Conservation (phyloP, 257 asterid species). For the Ligustrum vulgare region DNA sequence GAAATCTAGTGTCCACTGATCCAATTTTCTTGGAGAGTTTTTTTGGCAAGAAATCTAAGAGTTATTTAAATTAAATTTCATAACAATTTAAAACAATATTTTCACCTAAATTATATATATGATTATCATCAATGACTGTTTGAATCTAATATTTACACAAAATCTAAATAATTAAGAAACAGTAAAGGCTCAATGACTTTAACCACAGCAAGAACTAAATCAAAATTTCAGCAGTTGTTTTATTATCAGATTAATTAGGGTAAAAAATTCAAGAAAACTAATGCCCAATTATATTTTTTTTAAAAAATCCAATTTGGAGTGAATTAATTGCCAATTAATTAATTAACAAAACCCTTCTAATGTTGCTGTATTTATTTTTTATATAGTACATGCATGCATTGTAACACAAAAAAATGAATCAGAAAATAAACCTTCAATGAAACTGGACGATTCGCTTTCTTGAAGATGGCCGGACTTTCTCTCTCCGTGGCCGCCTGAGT, state of each 20-base stretch:
- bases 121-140: too few relatives aligned
- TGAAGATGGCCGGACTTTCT: slow-evolving; percentile 36
- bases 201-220: not conserved
- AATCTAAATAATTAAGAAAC: too few relatives aligned
- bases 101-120: not conserved
- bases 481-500: not conserved
- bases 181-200: not conserved
- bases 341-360: not conserved
- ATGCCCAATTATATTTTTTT: not conserved
- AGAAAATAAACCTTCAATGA: slow-evolving; percentile 42
- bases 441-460: slow-evolving; percentile 48
- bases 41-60: not conserved
- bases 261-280: not conserved
- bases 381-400: not conserved
- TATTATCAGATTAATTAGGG: not conserved
- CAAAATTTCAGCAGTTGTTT: not conserved
- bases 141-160: not conserved
- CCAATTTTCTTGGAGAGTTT: not conserved
- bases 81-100: not conserved
- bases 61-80: not conserved
- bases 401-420: not conserved
- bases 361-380: not conserved
- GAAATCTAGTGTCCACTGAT: not conserved
- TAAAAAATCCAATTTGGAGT: not conserved
- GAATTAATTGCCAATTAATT: not conserved